Base-by-base conservation (phyloP, 495 filamentous ascomycete genomes). In the Talaromyces thailandensis region DNA sequence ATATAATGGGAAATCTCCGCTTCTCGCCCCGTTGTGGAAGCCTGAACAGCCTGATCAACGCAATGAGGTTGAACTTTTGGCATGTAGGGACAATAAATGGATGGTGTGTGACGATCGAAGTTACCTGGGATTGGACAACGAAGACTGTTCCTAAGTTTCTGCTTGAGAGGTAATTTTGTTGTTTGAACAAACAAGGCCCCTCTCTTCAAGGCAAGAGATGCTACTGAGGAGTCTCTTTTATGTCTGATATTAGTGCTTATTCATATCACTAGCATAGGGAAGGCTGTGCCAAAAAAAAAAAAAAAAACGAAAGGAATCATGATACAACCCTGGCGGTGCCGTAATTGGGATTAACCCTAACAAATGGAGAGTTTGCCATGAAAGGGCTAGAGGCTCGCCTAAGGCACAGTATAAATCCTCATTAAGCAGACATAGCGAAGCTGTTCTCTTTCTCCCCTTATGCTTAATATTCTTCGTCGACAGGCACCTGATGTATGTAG, bases 121-220 rank as follows among this genome's bases (percentile, higher is more conserved):
- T 53, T 28, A 62, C 35, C 56, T 23, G 50, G 60, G 18, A 51
- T 62, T 5, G 51, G 16, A 56, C 21, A 56, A 56, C 21, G 32
- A 48, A 25, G 48, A 32, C 21, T 62, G 51, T 62, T 62, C 61
- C 35, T 21, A 58, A 35, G 21, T 58, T 37, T 58, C 56, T 58
- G 35, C 35, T 40, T 58, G 35, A 26, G 35, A 58, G 35, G 56
- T 21, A 58, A 37, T 37, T 43, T 56, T 29, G 23, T 56, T 52
- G 51, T 62, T 62, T 56, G 24, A 62, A 35, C 2, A 48, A 40
- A 62, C 24, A 24, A 56, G 37, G 37, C 12, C 35, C 50, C 45
- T 62, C 45, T 56, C 61, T 14, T 62, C 35, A 32, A 62, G 61
- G 61, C 26, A 62, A 37, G 4, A 62, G 9, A 62, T 56, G 45